phyloP scores from a whole-genome alignment of 2,329 filamentous ascomycete species.

The Colletotrichum melonis region DNA sequence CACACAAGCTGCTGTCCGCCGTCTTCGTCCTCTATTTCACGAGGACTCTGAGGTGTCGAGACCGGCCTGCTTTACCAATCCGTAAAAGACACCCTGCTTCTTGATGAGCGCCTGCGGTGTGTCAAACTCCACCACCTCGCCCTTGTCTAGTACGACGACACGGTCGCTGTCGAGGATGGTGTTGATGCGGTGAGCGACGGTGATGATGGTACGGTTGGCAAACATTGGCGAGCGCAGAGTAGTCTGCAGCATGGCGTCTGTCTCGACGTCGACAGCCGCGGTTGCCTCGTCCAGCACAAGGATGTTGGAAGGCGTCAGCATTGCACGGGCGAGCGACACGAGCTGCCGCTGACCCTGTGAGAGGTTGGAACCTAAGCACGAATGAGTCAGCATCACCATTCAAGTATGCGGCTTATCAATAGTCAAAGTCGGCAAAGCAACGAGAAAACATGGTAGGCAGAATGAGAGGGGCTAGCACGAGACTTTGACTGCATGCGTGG shows the following conservation, averaged over 20 bases:
- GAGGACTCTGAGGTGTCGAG: slow-evolving; percentile 59
- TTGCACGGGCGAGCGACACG: slow-evolving; percentile 90
- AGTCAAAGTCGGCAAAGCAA: background rate
- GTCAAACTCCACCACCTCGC: slow-evolving; percentile 92
- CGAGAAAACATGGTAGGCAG: slow-evolving; percentile 17
- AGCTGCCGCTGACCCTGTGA: slow-evolving; percentile 96
- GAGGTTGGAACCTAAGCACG: slow-evolving; percentile 82
- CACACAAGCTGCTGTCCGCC: background rate
- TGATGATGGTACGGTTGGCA: slow-evolving; percentile 94
- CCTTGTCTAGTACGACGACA: slow-evolving; percentile 92
- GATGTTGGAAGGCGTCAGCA: slow-evolving; percentile 96
- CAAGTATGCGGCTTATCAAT: slow-evolving; percentile 23
- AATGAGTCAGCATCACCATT: slow-evolving; percentile 39
- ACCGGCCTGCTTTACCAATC: slow-evolving; percentile 91
- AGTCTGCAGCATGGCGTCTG: slow-evolving; percentile 73
- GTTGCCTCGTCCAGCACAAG: slow-evolving; percentile 97
- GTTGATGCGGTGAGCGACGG: slow-evolving; percentile 97
- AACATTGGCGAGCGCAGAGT: slow-evolving; percentile 77
- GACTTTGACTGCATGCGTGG: slow-evolving; percentile 47
- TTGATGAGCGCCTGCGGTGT: slow-evolving; percentile 82
- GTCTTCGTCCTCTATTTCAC: slow-evolving; percentile 41
- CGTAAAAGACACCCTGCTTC: slow-evolving; percentile 84
- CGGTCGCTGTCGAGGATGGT: slow-evolving; percentile 91
- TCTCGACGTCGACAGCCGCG: slow-evolving; percentile 77
- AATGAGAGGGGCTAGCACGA: slow-evolving; percentile 41